Conservation (phyloP, 768 basidiomycete species). For the Melanogaster broomeanus region DNA sequence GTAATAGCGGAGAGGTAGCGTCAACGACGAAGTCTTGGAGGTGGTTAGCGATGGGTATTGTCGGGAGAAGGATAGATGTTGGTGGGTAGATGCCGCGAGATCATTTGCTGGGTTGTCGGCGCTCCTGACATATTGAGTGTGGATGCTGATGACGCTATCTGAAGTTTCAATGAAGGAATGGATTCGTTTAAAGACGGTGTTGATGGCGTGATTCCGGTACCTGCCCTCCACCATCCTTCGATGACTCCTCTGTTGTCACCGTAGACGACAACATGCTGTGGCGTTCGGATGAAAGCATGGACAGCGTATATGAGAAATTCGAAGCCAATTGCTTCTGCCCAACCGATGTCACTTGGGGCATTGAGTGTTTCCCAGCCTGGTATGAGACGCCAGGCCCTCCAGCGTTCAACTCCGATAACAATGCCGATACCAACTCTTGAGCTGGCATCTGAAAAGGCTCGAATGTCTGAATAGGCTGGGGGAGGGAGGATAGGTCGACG, state of each 20-base stretch:
- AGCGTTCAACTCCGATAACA: no score
- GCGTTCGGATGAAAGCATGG: not conserved
- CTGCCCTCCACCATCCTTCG: constrained; percentile 8
- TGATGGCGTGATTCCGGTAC: constrained; percentile 8
- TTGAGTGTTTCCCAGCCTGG: constrained; percentile 35
- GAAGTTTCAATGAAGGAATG: not conserved
- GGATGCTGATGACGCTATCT: not conserved
- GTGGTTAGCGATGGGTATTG: constrained; percentile 1
- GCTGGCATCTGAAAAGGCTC: constrained; percentile 43
- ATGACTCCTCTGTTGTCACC: constrained; percentile 14
- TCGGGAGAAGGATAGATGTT: constrained; percentile 6
- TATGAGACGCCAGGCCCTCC: constrained; percentile 37
- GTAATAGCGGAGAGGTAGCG: not conserved
- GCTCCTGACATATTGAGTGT: constrained; percentile 12
- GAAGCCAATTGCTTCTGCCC: constrained; percentile 26
- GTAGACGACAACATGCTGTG: constrained; percentile 3
- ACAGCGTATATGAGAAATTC: not conserved
- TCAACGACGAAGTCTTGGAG: constrained; percentile 5
- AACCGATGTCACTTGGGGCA: constrained; percentile 39
- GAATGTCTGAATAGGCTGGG: not conserved
- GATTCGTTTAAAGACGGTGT: constrained; percentile 12
- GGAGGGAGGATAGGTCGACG: constrained; percentile 4
- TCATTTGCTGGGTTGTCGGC: constrained; percentile 20
- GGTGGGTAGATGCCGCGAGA: constrained; percentile 13
- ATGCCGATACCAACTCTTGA: constrained; percentile 33